Evolutionary conservation across 2,329 filamentous ascomycete species (phyloP).

Genomic region (Fusarium sp.): DNA sequence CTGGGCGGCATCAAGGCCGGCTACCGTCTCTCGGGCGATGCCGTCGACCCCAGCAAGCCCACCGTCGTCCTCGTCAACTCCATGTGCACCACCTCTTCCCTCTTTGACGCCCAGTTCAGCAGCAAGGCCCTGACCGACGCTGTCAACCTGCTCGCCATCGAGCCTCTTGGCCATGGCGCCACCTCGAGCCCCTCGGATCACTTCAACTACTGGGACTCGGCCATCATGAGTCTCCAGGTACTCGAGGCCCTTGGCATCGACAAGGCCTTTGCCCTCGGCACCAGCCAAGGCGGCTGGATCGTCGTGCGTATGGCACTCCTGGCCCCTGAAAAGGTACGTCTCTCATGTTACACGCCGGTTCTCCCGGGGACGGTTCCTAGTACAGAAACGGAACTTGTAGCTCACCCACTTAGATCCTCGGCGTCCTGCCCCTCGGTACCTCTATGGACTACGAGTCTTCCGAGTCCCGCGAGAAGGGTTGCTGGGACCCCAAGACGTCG

Average conservation of each 20-base stretch:
- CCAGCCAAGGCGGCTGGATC: conserved; percentile 66
- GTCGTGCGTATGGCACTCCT: conserved; percentile 63
- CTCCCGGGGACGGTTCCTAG: background rate
- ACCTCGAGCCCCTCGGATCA: conserved; percentile 58
- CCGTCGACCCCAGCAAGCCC: conserved; percentile 62
- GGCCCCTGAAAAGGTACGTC: conserved; percentile 59
- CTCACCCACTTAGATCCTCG: conserved; percentile 54
- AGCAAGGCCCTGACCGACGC: conserved; percentile 54
- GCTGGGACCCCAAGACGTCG: conserved; percentile 61
- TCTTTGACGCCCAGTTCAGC: conserved; percentile 59
- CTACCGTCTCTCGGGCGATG: conserved; percentile 56
- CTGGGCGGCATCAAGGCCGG: conserved; percentile 61
- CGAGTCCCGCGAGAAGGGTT: conserved; percentile 58
- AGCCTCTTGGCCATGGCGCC: conserved; percentile 65
- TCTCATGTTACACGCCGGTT: background rate
- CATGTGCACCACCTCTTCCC: conserved; percentile 61
- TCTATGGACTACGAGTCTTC: conserved; percentile 66
- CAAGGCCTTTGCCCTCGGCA: conserved; percentile 63
- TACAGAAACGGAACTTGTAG: conserved; percentile 11
- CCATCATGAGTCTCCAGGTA: conserved; percentile 66
- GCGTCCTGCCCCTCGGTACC: conserved; percentile 61
- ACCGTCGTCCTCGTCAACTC: conserved; percentile 65
- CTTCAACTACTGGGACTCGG: conserved; percentile 68
- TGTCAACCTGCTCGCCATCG: conserved; percentile 64
- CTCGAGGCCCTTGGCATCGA: conserved; percentile 62